Percentiles rank a stretch among this genome's conserved stretches.
These are phyloP conservation scores for Isoetes taiwanensis DNA, from an alignment of 75 land plant species.

Conservation along the genomic window DNA sequence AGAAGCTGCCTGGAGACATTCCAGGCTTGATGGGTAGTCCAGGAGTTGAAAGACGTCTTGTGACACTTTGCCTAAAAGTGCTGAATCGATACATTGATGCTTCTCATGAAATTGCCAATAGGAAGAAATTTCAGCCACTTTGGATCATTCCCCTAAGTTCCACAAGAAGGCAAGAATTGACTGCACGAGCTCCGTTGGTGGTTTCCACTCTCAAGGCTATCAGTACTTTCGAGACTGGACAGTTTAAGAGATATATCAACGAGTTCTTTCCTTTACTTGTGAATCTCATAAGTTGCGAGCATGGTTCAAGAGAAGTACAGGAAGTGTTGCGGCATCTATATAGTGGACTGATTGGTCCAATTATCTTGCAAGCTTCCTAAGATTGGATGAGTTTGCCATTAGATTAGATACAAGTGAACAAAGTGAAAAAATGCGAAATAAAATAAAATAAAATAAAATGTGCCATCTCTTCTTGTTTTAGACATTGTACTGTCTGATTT, in stretches of 20 bases:
- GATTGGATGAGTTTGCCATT: too few relatives aligned
- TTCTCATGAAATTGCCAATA: not conserved
- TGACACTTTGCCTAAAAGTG: slow-evolving; percentile 39
- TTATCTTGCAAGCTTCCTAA: too few relatives aligned
- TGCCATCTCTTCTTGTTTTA: too few relatives aligned
- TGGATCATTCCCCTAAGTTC: slow-evolving; percentile 56
- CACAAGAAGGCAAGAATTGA: slow-evolving; percentile 53
- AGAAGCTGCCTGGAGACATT: slow-evolving; percentile 21
- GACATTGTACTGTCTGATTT: too few relatives aligned
- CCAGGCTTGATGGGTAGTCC: slow-evolving; percentile 20
- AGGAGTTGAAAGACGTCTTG: slow-evolving; percentile 39
- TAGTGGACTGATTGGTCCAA: too few relatives aligned
- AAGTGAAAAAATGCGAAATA: too few relatives aligned
- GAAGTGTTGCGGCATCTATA: too few relatives aligned
- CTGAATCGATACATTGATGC: slow-evolving; percentile 43
- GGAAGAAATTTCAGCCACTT: slow-evolving; percentile 9
- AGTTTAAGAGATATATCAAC: slow-evolving; percentile 29
- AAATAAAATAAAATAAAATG: too few relatives aligned
- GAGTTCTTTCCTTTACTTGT: slow-evolving; percentile 47
- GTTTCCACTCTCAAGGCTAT: slow-evolving; percentile 36
- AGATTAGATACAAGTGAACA: too few relatives aligned
- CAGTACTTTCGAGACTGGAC: slow-evolving; percentile 23
- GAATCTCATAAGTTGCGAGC: slow-evolving; percentile 59
- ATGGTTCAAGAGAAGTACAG: slow-evolving; percentile 64
- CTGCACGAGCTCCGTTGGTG: slow-evolving; percentile 44